Evolutionary conservation across 176 grass and related monocot species (phyloP).

Genomic region (Canna indica): DNA sequence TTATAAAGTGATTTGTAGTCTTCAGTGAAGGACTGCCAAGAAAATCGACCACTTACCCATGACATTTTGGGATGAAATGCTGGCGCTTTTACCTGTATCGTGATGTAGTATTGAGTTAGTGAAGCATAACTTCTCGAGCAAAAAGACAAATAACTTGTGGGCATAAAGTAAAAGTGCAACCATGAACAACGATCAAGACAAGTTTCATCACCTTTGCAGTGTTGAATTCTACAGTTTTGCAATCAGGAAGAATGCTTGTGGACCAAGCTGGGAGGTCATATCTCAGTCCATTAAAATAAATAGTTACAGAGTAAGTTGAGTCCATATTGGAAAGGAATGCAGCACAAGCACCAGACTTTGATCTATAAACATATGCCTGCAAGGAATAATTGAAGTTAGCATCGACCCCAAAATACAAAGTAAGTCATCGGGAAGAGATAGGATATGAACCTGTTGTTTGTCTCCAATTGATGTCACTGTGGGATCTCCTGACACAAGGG

Average conservation of each 20-base stretch:
- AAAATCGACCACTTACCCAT: conserved; percentile 25
- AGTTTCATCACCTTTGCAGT: conserved; percentile 69
- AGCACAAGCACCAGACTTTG: conserved; percentile 49
- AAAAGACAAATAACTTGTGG: background rate
- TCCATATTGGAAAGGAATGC: conserved; percentile 85
- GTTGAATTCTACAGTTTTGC: conserved; percentile 84
- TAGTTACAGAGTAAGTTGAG: conserved; percentile 28
- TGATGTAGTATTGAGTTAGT: too few species aligned
- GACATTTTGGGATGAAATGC: conserved; percentile 51
- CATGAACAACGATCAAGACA: too few species aligned
- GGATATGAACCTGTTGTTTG: conserved; percentile 47
- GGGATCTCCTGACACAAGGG: conserved; percentile 47
- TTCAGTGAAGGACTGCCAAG: conserved; percentile 68
- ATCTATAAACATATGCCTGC: conserved; percentile 73
- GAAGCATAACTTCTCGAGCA: background rate
- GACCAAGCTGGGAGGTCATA: conserved; percentile 86
- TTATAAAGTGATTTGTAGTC: conserved; percentile 42
- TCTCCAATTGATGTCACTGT: conserved; percentile 40
- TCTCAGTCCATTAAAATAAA: conserved; percentile 46
- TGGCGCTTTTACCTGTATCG: conserved; percentile 52
- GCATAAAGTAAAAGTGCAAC: background rate
- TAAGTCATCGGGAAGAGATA: background rate
- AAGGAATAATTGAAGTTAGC: conserved; percentile 11
- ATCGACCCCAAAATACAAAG: background rate
- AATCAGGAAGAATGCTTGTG: conserved; percentile 81